Evolutionary conservation across 2,329 filamentous ascomycete species (phyloP).

Genomic region (Claviceps capensis): DNA sequence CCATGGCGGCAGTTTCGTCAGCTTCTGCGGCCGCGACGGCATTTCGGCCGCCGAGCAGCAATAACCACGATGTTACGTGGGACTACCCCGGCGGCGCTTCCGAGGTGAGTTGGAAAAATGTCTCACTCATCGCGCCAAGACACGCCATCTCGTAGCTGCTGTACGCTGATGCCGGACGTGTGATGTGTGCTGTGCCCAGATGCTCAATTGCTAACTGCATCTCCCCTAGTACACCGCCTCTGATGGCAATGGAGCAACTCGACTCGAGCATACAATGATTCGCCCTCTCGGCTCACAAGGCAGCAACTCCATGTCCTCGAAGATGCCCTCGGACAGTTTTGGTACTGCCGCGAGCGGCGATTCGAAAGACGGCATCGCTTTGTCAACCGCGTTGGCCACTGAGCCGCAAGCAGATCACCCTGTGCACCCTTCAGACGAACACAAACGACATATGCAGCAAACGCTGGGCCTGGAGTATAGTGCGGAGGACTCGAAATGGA

Average conservation of each 20-base stretch:
- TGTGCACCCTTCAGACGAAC: slow-evolving; percentile 12
- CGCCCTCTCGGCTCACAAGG: slow-evolving; percentile 11
- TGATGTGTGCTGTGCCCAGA: background rate
- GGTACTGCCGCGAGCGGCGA: slow-evolving; percentile 12
- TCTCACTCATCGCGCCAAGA: background rate
- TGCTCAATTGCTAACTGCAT: background rate
- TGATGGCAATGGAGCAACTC: slow-evolving; percentile 5
- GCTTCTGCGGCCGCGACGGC: slow-evolving; percentile 32
- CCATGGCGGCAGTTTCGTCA: slow-evolving; percentile 40
- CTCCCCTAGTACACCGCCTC: slow-evolving; percentile 5
- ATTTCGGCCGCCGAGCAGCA: slow-evolving; percentile 34
- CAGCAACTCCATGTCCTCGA: slow-evolving; percentile 14
- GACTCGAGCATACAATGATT: slow-evolving; percentile 8
- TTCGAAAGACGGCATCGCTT: slow-evolving; percentile 10
- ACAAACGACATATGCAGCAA: slow-evolving; percentile 14
- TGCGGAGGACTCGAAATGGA: slow-evolving; percentile 61
- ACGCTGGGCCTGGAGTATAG: slow-evolving; percentile 18
- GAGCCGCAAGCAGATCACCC: slow-evolving; percentile 13
- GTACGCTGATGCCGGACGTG: background rate
- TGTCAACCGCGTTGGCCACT: slow-evolving; percentile 11
- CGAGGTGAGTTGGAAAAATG: slow-evolving; percentile 22
- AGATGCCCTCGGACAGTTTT: slow-evolving; percentile 24
- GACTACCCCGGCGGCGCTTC: slow-evolving; percentile 19
- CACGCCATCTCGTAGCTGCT: background rate
- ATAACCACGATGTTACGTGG: slow-evolving; percentile 36